Evolutionary conservation across 2,329 filamentous ascomycete species (phyloP).

Genomic region (Penicillium sp.): DNA sequence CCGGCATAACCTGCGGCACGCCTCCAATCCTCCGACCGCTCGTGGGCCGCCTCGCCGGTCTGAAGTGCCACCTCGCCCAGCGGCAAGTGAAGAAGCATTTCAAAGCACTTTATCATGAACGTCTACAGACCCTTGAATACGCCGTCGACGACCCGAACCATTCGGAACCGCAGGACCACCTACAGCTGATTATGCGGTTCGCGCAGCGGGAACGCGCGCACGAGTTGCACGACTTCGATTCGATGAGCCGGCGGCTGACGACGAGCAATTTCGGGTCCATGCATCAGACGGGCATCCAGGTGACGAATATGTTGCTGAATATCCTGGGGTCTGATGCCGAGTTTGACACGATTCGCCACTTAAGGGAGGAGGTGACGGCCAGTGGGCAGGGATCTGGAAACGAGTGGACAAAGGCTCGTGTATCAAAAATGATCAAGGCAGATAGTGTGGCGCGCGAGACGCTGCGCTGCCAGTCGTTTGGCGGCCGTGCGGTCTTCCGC

Average conservation of each 20-base stretch:
- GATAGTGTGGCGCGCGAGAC: constrained; percentile 54
- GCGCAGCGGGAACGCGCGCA: constrained; percentile 44
- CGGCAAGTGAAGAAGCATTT: constrained; percentile 1
- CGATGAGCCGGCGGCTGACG: constrained; percentile 27
- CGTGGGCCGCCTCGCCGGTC: constrained; percentile 33
- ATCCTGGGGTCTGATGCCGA: constrained; percentile 44
- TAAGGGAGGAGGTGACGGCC: constrained; percentile 45
- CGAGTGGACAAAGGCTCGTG: constrained; percentile 45
- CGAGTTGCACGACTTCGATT: constrained; percentile 36
- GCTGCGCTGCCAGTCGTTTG: constrained; percentile 42
- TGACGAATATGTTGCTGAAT: constrained; percentile 48
- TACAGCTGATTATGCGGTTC: constrained; percentile 51
- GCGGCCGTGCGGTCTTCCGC: constrained; percentile 31
- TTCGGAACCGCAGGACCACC: constrained; percentile 40
- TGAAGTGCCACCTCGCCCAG: constrained; percentile 16
- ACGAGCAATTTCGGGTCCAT: constrained; percentile 31
- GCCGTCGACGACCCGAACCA: neutral
- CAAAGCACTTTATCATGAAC: constrained; percentile 12
- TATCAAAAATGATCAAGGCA: constrained; percentile 40
- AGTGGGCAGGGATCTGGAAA: neutral
- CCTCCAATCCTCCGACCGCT: constrained; percentile 40
- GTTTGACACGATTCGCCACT: constrained; percentile 41
- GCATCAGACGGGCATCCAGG: constrained; percentile 47
- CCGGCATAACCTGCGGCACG: constrained; percentile 36
- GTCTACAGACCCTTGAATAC: constrained; percentile 24